Evolutionary conservation across 2,329 filamentous ascomycete genomes (phyloP), one percentile per base, ranked within the genome.

Genomic region (Lachnellula occidentalis): DNA sequence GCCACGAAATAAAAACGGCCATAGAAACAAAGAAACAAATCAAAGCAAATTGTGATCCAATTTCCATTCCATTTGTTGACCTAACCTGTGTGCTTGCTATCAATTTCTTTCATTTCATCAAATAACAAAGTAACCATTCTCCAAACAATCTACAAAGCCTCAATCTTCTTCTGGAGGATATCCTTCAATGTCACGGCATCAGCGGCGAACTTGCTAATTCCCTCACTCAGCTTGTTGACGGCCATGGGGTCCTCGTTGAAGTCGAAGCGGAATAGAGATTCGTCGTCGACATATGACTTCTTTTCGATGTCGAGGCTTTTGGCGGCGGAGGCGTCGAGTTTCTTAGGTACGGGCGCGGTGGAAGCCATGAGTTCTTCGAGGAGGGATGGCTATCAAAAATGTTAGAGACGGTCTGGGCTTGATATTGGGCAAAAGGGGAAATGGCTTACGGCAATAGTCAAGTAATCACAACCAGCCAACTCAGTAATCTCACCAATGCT

Each of bases 161-260:
- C 53, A 45, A 97, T 81, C 89, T 96, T 97, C 76, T 84, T 75
- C 81, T 87, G 87, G 70, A 99, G 81, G 70, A 95, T 92, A 62
- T 83, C 82, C 88, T 97, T 97, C 68, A 99, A 86, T 57, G 90
- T 95, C 64, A 92, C 78, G 65, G 94, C 92, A 71, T 99, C 94
- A 66, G 94, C 94, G 56, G 94, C 92, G 71, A 99, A 99, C 80
- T 96, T 96, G 82, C 90, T 95, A 81, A 99, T 99, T 77, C 94
- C 94, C 79, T 99, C 94, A 60, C 92, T 89, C 67, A 99, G 86
- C 88, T 99, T 99, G 87, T 97, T 92, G 64, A 95, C 90, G 61
- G 90, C 94, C 94, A 99, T 99, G 75, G 92, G 88, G 71, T 99
- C 91, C 83, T 99, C 94, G 83, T 99, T 99, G 86, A 99, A 96